phyloP scores from a whole-genome alignment of 2,329 filamentous ascomycete species.

The Aureobasidium uvarum region DNA sequence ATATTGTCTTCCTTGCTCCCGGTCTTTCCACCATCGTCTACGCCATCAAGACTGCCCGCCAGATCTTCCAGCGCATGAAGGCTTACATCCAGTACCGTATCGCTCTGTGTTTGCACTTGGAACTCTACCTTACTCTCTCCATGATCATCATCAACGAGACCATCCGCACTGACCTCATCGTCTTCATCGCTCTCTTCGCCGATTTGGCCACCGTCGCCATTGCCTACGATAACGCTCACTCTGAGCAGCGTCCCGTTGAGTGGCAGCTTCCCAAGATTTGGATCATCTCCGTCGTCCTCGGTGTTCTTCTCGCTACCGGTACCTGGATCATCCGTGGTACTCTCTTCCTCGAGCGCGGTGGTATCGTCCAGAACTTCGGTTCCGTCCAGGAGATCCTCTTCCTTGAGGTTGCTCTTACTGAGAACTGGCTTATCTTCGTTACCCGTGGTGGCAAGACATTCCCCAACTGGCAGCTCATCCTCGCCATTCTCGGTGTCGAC shows the following conservation, averaged over 20 bases:
- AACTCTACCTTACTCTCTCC: constrained; percentile 72
- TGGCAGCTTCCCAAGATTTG: constrained; percentile 82
- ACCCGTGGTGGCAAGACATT: constrained; percentile 64
- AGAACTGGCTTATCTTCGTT: constrained; percentile 57
- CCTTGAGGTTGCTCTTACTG: constrained; percentile 53
- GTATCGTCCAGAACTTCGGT: constrained; percentile 72
- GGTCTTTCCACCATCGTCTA: constrained; percentile 69
- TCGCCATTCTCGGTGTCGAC: constrained; percentile 70
- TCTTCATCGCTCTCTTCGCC: constrained; percentile 76
- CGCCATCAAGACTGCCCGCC: constrained; percentile 70
- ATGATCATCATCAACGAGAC: constrained; percentile 81
- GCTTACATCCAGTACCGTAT: constrained; percentile 76
- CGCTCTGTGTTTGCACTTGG: constrained; percentile 69
- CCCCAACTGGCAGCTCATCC: constrained; percentile 71
- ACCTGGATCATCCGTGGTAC: constrained; percentile 73
- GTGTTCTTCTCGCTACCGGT: constrained; percentile 63
- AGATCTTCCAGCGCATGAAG: constrained; percentile 79
- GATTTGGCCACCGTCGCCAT: constrained; percentile 77
- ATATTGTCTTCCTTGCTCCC: constrained; percentile 72
- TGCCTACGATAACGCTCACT: constrained; percentile 76
- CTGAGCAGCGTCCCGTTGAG: constrained; percentile 70
- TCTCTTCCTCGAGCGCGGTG: constrained; percentile 65
- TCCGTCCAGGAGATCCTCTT: constrained; percentile 68
- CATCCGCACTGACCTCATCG: constrained; percentile 68
- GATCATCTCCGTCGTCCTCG: constrained; percentile 70